Evolutionary conservation across 129 eudicot genomes (phyloP), one percentile per base, ranked within the genome.

Genomic region (Saposhnikovia divaricata): DNA sequence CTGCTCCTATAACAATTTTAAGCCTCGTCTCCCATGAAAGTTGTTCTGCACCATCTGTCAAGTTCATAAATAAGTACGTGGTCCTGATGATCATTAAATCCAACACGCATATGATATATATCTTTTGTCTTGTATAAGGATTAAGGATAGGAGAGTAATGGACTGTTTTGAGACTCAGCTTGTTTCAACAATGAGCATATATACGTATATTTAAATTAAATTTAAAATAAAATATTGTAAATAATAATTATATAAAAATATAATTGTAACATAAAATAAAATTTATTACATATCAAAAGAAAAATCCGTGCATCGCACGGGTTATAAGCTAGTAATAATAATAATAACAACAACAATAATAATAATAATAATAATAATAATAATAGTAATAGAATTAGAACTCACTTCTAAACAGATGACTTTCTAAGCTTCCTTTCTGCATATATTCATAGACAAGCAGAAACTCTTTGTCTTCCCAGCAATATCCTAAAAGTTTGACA

Each of bases 21-120:
- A 83, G 80, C 79, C 83, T 25, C 4, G 71, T 78, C 12, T 80
- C 83, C 86, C 86, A 83, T 18, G 86, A 21, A n/a, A 75, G 73
- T 21, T 50, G 73, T 43, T 83, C 83, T 27, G 53, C 75, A 57
- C 72, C 71, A 66, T 78, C 86, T 79, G 77, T 39, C 37, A 69
- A 34, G 4, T 2, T 66, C 12, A 28, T 31, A 27, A 31, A 68
- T 68, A 8, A 34, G 42, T 66, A 48, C 6, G 5, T 3, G 18
- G 5, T 65, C 31, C 4, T 65, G 15, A 65, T 8, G 1, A n/a
- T 23, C 13, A 34, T 34, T 34, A 34, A 28, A 10, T 23, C 4
- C 4, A 23, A 65, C 31, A 65, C 25, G 37, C 12, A 28, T 65
- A 34, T 2, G 37, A 6, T 27, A 65, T 65, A n/a, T 65, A n/a